Base-by-base conservation (phyloP, 768 basidiomycete genomes). In the Chlorophyllum brunneum region DNA sequence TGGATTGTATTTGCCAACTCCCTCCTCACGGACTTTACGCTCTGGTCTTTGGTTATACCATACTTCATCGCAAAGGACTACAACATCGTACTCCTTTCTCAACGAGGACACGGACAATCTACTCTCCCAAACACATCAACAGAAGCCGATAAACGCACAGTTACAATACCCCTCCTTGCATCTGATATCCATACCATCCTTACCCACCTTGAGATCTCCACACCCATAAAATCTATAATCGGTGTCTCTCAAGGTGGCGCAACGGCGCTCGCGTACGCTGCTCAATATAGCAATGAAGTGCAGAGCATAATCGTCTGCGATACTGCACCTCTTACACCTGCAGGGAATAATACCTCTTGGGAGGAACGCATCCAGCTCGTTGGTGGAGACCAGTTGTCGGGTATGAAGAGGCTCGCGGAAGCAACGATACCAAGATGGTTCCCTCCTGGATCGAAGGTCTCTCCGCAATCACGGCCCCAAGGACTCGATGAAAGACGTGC, bases 231-330 rank as follows among this genome's bases (percentile, higher is more conserved):
- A 40, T 61, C 72, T 15, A 61, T 80, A 18, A 73, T 81, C 23
- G 80, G 79, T 13, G 80, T 79, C 5, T 79, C 77, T 1, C 78
- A 80, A 54, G 80, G 80, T 0, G 80, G 79, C 0, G 76, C 78
- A 5, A 69, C 73, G 3, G 71, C 74, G 0, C 70, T 81, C n/a
- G 73, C 73, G 1, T 77, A 78, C 51, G 69, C 69, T 5, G 66
- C 70, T 0, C 63, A 70, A 31, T 71, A 69, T 44, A 65, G 67
- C 4, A 49, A 61, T 16, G 57, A 67, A 29, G 67, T 76, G 2
- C 64, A 65, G 30, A 70, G 69, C 50, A 59, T 80, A 45, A 66
- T 80, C n/a, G 74, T 70, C 0, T 80, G 78, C 55, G 78, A 77
- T 54, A 80, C 79, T 0, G 64, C 68, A 0, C 64, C 75, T 3